Conservation (phyloP, 306 rosid genomes). For the Morella rubra region DNA sequence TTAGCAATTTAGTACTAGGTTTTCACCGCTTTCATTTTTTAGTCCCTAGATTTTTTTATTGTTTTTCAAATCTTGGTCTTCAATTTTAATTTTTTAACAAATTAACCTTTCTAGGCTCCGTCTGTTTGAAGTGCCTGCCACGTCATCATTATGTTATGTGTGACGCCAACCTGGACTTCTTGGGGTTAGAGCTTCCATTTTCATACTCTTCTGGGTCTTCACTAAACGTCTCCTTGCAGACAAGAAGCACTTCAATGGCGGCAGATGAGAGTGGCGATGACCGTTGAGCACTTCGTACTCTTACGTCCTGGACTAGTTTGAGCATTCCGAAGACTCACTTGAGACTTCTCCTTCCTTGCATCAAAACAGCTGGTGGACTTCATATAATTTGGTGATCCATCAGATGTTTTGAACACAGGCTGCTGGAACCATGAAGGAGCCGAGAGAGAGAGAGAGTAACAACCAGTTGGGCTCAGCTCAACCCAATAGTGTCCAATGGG, state of each 20-base stretch:
- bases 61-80: no score
- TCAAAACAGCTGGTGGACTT: slow-evolving; percentile 83
- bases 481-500: background rate
- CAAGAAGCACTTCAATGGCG: slow-evolving; percentile 82
- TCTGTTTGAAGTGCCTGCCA: no score
- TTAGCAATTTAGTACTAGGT: no score
- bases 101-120: no score
- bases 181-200: slow-evolving; percentile 48
- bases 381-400: slow-evolving; percentile 88
- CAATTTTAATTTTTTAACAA: no score
- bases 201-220: slow-evolving; percentile 60
- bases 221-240: slow-evolving; percentile 62
- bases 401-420: slow-evolving; percentile 29
- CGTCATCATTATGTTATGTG: no score
- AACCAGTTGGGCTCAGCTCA: background rate
- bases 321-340: slow-evolving; percentile 48
- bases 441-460: background rate
- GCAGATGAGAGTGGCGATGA: slow-evolving; percentile 63
- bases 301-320: slow-evolving; percentile 36
- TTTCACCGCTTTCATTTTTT: no score
- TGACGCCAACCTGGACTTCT: no score
- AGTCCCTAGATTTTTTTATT: no score
- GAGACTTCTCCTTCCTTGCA: slow-evolving; percentile 73
- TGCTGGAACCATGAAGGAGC: slow-evolving; percentile 14
- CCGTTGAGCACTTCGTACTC: slow-evolving; percentile 69